Evolutionary conservation across 805 yeast genomes (phyloP).

Genomic region (Yarrowia sp.): DNA sequence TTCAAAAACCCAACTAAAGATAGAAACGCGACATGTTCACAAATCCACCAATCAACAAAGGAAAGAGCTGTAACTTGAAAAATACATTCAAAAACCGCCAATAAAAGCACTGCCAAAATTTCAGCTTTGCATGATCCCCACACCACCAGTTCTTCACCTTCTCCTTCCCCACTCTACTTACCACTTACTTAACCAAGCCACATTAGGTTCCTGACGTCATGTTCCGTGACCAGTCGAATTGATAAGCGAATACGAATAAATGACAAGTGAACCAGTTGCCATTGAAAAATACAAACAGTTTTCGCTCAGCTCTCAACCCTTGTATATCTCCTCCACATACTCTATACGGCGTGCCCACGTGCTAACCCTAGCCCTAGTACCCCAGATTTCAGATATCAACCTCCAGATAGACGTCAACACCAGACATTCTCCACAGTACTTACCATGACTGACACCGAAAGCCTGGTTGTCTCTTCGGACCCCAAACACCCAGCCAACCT

Average conservation of each 20-base stretch:
- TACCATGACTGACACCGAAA: slow-evolving; percentile 13
- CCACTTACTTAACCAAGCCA: slow-evolving; percentile 4
- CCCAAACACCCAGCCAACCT: slow-evolving; percentile 80
- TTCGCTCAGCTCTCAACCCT: background rate
- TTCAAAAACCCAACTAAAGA: too few relatives aligned
- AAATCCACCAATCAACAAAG: too few relatives aligned
- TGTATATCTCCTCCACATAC: background rate
- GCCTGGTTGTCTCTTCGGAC: slow-evolving; percentile 46
- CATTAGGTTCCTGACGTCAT: background rate
- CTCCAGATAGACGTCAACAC: background rate
- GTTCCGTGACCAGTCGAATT: too few relatives aligned
- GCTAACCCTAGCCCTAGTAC: slow-evolving; percentile 16
- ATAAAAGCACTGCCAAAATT: too few relatives aligned
- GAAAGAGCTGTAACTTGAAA: too few relatives aligned
- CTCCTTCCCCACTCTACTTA: background rate
- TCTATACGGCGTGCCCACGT: background rate
- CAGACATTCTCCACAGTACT: background rate
- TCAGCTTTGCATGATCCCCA: background rate
- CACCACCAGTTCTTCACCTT: background rate
- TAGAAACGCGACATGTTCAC: too few relatives aligned
- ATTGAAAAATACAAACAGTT: too few relatives aligned
- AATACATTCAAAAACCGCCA: too few relatives aligned
- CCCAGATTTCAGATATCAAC: slow-evolving; percentile 1
- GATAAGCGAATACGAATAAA: too few relatives aligned
- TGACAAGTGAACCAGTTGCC: too few relatives aligned